Evolutionary conservation across 2,329 filamentous ascomycete genomes (phyloP), one percentile per base, ranked within the genome.

Genomic region (Neonectria punicea): DNA sequence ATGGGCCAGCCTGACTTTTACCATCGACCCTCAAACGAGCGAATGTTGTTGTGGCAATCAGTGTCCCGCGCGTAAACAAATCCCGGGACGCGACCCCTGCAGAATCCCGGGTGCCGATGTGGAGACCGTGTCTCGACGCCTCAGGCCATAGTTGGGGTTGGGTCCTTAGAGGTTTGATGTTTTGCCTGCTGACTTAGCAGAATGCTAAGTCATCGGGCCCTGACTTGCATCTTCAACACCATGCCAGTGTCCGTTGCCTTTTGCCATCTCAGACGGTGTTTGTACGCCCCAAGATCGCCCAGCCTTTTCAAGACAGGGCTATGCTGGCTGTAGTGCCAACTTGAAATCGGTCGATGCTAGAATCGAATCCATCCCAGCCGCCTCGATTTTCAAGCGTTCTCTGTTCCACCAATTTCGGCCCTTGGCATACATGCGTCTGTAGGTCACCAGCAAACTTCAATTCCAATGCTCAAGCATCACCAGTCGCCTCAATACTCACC

Each of bases 1-100:
- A 61, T 69, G 68, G 65, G 71, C 73, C 74, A 76, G 67, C 65
- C 68, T 70, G 63, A 65, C 59, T 54, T 44, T 71, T 70, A 65
- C 65, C 69, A 72, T 73, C 60, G 63, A 67, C 47, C 51, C 44
- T 58, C 59, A 65, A 71, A 71, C 46, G 59, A 74, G 61, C 59
- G 64, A 59, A 61, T 72, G 68, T 74, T 73, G 73, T 75, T 77
- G 70, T 74, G 70, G 66, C 68, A 73, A 70, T 73, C 63, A 56
- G 57, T 60, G 61, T 67, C 63, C 61, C 49, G 58, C 64, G 63
- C 68, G 75, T 76, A 75, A 75, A 77, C 75, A 77, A 75, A 75
- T 71, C 64, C 66, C 54, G 66, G 69, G 13, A 74, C 73, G 73
- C 73, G 73, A 66, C 67, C 60, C 51, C 53, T 53, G 60, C 51